Evolutionary conservation across 1,284 basidiomycete species (phyloP).

Genomic region (Cystobasidium pallidum): DNA sequence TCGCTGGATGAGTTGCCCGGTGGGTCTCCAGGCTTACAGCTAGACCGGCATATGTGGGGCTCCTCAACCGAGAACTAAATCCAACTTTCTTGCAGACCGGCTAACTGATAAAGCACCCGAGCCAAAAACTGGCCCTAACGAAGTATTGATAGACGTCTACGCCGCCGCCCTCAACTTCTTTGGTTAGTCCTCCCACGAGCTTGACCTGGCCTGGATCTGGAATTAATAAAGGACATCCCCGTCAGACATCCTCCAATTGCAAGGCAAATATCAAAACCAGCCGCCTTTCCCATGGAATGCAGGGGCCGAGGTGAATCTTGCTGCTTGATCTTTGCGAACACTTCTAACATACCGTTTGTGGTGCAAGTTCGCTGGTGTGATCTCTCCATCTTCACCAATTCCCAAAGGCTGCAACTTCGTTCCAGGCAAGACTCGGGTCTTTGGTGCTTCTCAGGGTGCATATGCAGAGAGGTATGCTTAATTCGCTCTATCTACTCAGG

Average conservation of each 20-base stretch:
- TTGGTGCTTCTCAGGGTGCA: constrained; percentile 80
- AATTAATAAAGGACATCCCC: not conserved
- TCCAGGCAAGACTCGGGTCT: constrained; percentile 81
- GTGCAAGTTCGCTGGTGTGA: constrained; percentile 78
- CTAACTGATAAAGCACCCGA: constrained; percentile 63
- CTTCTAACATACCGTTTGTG: constrained; percentile 53
- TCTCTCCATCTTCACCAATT: constrained; percentile 74
- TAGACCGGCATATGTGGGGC: not conserved
- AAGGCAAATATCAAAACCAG: constrained; percentile 84
- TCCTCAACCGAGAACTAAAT: constrained; percentile 6
- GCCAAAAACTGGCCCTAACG: constrained; percentile 63
- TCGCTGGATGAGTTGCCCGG: constrained; percentile 66
- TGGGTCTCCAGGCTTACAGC: constrained; percentile 59
- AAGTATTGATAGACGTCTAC: constrained; percentile 81
- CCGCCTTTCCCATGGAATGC: constrained; percentile 80
- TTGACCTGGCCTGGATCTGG: not conserved
- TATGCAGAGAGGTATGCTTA: constrained; percentile 67
- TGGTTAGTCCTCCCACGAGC: not conserved
- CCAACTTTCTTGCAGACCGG: constrained; percentile 44
- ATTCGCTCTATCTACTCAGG: not conserved
- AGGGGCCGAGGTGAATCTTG: constrained; percentile 63
- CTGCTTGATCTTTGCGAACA: constrained; percentile 52
- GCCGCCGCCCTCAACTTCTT: constrained; percentile 71
- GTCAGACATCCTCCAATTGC: constrained; percentile 70
- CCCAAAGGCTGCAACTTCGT: constrained; percentile 78